Evolutionary conservation across 2,329 filamentous ascomycete genomes (phyloP), one percentile per base, ranked within the genome.

Genomic region (Camillea tinctor): DNA sequence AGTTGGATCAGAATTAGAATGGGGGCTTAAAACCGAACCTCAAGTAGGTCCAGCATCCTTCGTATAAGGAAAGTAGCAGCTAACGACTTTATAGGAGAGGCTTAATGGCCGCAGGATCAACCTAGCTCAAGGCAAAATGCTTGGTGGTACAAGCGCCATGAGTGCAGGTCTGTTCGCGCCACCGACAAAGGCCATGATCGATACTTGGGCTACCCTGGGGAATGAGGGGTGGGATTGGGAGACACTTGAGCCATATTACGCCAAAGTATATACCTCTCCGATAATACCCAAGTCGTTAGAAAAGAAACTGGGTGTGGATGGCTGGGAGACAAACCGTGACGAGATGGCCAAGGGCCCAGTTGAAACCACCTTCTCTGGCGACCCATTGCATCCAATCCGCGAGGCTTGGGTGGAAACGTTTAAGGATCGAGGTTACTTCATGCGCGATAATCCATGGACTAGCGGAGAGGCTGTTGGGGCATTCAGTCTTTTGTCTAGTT

Each of bases 221-320:
- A 78, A 78, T 49, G 61, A 71, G 0, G 74, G 75, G 0, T 79
- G 76, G 76, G 70, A 72, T 1, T 78, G 75, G 72, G 64, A 72
- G 13, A 69, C 58, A 2, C 60, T 77, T 6, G 50, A 71, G 3
- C 63, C 65, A 6, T 75, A 73, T 56, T 74, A 71, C 49, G 63
- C 62, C 53, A 74, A 72, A 58, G 53, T 55, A 7, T 64, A 61
- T 24, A 60, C 60, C 4, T 48, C 51, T 30, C 58, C 60, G 30
- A 1, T 50, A 20, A 19, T 50, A 49, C 36, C 49, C 20, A 24
- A 59, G 21, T 23, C 49, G 3, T 13, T 2, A 20, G 19, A 48
- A 15, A 54, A 62, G 50, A 44, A 50, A 1, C 60, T 64, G 17
- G 64, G 58, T 9, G 55, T 67, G 3, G 60, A 59, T 11, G 52